phyloP scores from a whole-genome alignment of 2,329 filamentous ascomycete species.

The Dichotomopilus funicola region DNA sequence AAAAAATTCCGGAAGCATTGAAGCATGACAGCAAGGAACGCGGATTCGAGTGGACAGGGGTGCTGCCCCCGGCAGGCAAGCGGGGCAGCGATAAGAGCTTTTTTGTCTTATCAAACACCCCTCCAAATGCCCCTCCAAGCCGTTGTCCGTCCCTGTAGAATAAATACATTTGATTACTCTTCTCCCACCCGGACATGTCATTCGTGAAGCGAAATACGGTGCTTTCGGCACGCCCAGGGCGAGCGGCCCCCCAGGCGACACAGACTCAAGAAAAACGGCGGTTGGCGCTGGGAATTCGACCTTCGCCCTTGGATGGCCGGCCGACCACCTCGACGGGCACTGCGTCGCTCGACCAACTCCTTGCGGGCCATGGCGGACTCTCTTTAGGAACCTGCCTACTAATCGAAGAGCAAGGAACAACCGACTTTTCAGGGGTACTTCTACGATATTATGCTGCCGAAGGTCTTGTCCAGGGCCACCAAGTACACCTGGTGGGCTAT shows the following conservation, averaged over 20 bases:
- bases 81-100: conserved; percentile 7
- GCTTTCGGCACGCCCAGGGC: conserved; percentile 35
- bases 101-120: conserved; percentile 13
- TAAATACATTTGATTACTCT: neutral
- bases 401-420: conserved; percentile 84
- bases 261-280: conserved; percentile 29
- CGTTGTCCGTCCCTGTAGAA: neutral
- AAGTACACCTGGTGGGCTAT: conserved; percentile 77
- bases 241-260: conserved; percentile 24
- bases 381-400: conserved; percentile 74
- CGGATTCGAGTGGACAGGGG: neutral
- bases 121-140: conserved; percentile 15
- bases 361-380: conserved; percentile 81
- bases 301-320: conserved; percentile 83
- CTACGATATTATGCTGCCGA: conserved; percentile 88
- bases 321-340: conserved; percentile 88
- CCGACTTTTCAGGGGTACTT: conserved; percentile 82
- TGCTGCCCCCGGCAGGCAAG: conserved; percentile 4
- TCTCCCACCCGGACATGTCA: conserved; percentile 39
- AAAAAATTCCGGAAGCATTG: conserved; percentile 16
- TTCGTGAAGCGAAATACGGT: conserved; percentile 53
- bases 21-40: neutral
- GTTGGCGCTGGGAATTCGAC: conserved; percentile 53
- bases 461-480: conserved; percentile 84
- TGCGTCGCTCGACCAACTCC: conserved; percentile 71